These are phyloP conservation scores for Trametes maxima DNA, from an alignment of 768 basidiomycete genomes.

Conservation along the genomic window DNA sequence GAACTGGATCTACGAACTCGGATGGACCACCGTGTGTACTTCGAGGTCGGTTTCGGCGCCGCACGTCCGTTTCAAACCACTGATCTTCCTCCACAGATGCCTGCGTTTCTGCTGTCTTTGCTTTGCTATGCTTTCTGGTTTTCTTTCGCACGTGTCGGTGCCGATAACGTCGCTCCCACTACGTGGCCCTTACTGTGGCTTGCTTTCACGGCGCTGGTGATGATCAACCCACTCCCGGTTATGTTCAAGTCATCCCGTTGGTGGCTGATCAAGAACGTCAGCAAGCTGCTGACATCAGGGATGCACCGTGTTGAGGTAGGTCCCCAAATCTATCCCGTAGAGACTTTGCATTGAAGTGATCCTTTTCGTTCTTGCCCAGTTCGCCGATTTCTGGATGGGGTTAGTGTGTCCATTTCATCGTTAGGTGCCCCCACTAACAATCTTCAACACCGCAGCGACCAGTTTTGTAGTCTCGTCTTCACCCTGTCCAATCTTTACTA, in stretches of 20 bases:
- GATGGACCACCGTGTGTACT: constrained; percentile 78
- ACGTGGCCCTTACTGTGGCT: constrained; percentile 87
- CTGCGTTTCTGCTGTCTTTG: constrained; percentile 73
- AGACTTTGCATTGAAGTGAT: not conserved
- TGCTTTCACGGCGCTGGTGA: constrained; percentile 52
- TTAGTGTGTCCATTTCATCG: constrained; percentile 34
- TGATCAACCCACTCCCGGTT: constrained; percentile 79
- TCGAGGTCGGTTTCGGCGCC: constrained; percentile 49
- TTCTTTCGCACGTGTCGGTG: constrained; percentile 69
- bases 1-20: constrained; percentile 72
- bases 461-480: constrained; percentile 80
- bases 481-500: constrained; percentile 73
- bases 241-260: constrained; percentile 65
- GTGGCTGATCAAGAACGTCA: constrained; percentile 75
- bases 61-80: not conserved
- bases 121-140: constrained; percentile 85
- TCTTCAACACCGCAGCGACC: constrained; percentile 53
- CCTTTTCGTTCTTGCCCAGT: constrained; percentile 41
- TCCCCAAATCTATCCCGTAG: not conserved
- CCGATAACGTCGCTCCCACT: constrained; percentile 57
- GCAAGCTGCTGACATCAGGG: constrained; percentile 69
- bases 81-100: constrained; percentile 52
- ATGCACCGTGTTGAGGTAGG: constrained; percentile 73
- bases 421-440: not conserved
- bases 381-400: constrained; percentile 91